A percentile compares a stretch with the other conserved stretches of the same genome.
Evolutionary conservation across 2,329 filamentous ascomycete species (phyloP).

Genomic region (Fusarium acutatum): DNA sequence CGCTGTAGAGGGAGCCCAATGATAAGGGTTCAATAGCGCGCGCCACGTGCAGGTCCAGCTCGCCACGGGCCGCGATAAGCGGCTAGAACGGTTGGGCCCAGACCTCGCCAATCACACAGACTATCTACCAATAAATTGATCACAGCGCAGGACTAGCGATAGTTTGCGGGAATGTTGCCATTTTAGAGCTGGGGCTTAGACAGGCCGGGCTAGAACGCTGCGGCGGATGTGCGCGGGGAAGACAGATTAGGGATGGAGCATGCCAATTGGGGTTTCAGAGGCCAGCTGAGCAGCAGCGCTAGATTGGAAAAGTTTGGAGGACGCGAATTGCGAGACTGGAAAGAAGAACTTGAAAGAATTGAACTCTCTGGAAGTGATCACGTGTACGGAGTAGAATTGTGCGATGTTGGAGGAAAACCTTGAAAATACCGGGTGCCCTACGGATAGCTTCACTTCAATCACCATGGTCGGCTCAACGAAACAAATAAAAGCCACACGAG

Average conservation of each 20-base stretch:
- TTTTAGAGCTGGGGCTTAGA: neutral
- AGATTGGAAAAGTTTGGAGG: neutral
- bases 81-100: neutral
- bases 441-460: neutral
- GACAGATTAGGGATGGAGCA: neutral
- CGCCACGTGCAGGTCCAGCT: neutral
- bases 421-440: neutral
- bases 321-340: neutral
- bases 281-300: neutral
- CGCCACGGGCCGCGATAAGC: conserved; percentile 1
- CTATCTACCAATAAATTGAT: neutral
- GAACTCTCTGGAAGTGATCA: too few species aligned
- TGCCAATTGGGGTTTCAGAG: neutral
- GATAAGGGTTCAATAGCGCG: neutral
- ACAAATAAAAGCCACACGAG: neutral
- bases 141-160: neutral
- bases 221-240: neutral
- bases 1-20: neutral
- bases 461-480: neutral
- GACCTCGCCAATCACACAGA: neutral
- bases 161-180: neutral
- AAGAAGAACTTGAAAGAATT: accelerated
- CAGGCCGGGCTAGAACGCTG: neutral
- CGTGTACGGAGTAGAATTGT: too few species aligned
- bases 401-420: neutral